phyloP scores from a whole-genome alignment of 768 basidiomycete species.

The Macrolepiota fuliginosa region DNA sequence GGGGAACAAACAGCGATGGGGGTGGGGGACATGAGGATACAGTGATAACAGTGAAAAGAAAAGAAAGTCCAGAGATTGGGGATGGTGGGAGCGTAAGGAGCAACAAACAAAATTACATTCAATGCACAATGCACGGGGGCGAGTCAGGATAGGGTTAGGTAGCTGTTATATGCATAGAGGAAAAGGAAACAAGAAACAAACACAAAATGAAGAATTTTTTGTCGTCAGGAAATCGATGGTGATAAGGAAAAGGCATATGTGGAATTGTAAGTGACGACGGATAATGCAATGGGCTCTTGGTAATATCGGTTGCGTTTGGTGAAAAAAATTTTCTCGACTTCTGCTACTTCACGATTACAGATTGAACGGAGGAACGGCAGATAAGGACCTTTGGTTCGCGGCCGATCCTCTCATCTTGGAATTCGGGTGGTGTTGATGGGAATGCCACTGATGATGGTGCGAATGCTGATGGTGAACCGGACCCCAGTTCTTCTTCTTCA shows the following conservation, averaged over 20 bases:
- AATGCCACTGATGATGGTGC: conserved; percentile 28
- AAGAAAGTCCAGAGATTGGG: neutral
- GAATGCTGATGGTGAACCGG: conserved; percentile 40
- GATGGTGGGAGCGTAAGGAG: neutral
- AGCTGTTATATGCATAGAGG: neutral
- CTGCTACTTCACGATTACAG: conserved; percentile 18
- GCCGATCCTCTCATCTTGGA: conserved; percentile 54
- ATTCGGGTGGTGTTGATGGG: conserved; percentile 65
- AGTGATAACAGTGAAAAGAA: neutral
- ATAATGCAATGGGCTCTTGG: neutral
- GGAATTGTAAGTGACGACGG: neutral
- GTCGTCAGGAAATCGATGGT: neutral
- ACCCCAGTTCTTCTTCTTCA: conserved; percentile 57
- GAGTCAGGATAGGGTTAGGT: neutral
- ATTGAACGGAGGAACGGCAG: conserved; percentile 29
- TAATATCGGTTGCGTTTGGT: neutral
- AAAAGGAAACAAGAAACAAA: neutral
- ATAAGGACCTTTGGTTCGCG: conserved; percentile 48
- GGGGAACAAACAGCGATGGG: neutral
- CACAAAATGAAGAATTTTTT: neutral
- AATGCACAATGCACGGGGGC: neutral
- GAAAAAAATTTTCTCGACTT: neutral
- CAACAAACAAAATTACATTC: conserved; percentile 1
- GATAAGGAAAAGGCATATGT: neutral
- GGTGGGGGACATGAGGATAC: neutral